Percentiles rank a stretch among this genome's conserved stretches.
phyloP scores from a whole-genome alignment of 208 protist genomes.

The Trichomonas vaginalis region DNA sequence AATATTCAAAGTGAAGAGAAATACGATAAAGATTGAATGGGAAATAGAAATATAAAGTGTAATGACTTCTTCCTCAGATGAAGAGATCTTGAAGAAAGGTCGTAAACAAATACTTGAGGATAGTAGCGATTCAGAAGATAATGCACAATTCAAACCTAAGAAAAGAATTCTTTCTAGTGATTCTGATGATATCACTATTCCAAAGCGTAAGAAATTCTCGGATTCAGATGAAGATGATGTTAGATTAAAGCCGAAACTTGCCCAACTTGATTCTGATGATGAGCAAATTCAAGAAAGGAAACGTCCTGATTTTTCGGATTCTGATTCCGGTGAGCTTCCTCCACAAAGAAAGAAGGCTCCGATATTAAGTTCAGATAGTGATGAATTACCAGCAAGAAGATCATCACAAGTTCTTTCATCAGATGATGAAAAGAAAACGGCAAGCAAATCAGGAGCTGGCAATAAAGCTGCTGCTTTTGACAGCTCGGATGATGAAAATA shows the following conservation, averaged over 20 bases:
- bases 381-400: not conserved
- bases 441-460: not conserved
- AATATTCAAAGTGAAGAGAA: too few relatives aligned
- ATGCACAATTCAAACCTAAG: not conserved
- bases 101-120: not conserved
- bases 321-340: not conserved
- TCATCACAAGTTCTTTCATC: not conserved
- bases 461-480: too few relatives aligned
- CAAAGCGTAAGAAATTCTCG: not conserved
- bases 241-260: not conserved
- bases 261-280: not conserved
- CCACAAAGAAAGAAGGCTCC: not conserved
- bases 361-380: not conserved
- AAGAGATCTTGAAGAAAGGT: not conserved
- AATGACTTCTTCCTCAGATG: not conserved
- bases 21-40: too few relatives aligned
- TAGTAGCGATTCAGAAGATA: not conserved
- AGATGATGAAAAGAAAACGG: not conserved
- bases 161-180: not conserved
- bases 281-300: not conserved
- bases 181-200: not conserved
- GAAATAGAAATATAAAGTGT: too few relatives aligned
- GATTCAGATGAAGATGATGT: not conserved
- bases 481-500: not conserved
- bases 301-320: not conserved